phyloP scores from a whole-genome alignment of 352 stramenopile genomes.

The Thalassiosira hispida region DNA sequence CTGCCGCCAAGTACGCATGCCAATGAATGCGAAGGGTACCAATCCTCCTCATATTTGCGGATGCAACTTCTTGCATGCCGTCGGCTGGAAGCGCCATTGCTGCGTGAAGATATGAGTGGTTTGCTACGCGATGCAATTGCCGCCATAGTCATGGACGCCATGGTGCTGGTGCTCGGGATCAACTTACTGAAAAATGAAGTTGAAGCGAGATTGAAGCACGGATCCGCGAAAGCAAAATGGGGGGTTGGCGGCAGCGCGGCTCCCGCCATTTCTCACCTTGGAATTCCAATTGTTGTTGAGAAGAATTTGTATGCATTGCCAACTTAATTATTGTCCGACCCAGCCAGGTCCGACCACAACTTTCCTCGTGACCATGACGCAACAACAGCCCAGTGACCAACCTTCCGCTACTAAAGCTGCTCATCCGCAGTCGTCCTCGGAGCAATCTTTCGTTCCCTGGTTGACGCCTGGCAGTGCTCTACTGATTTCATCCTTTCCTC shows the following conservation, averaged over 20 bases:
- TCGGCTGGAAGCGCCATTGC: background rate
- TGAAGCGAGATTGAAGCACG: no score
- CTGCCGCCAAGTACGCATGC: background rate
- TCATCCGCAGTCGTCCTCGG: background rate
- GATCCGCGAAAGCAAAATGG: no score
- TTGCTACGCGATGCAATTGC: conserved; percentile 7
- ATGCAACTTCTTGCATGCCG: conserved; percentile 7
- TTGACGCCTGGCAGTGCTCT: conserved; percentile 41
- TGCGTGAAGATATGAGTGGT: conserved; percentile 5
- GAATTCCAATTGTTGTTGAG: no score
- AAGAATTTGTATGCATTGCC: no score
- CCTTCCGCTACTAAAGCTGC: background rate
- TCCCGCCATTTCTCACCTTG: no score
- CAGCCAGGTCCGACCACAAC: background rate
- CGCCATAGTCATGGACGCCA: background rate
- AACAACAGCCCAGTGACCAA: conserved; percentile 2
- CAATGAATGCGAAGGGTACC: background rate
- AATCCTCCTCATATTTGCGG: background rate
- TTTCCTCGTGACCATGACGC: background rate
- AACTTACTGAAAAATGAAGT: no score
- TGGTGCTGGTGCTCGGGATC: background rate
- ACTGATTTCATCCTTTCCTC: conserved; percentile 41
- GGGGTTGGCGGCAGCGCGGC: no score
- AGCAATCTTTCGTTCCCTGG: conserved; percentile 16
- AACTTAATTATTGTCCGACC: no score